Base-by-base conservation (phyloP, 768 basidiomycete genomes). In the Leccinum sublutescens region DNA sequence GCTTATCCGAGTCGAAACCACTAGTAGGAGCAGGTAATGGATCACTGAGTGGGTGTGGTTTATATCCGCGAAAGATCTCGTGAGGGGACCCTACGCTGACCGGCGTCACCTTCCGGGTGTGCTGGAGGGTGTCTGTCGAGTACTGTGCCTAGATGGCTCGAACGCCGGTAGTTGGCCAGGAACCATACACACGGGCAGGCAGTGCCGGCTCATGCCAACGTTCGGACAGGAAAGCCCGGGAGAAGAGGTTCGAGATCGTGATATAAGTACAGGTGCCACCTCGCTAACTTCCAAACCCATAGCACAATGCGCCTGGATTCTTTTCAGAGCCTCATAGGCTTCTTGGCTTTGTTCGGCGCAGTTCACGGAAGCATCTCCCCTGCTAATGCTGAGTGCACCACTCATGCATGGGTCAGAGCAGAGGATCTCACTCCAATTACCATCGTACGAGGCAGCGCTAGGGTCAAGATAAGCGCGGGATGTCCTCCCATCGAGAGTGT, bases 391-490 rank as follows among this genome's bases (percentile, higher is more conserved):
- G 49, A 54, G 19, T 66, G 65, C 40, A 61, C 21, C 8, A 17
- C n/a, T 43, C 45, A 29, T 2, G 65, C 59, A n/a, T 66, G 59
- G 65, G 65, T 67, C n/a, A 64, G 62, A 55, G 65, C 62, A 25
- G 62, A 66, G 4, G 65, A 67, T 38, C 65, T 66, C 45, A 29
- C 36, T 29, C 66, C 66, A 3, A 52, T 43, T 2, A 21, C 56
- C 8, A 52, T 67, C 21, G 14, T 67, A 15, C 51, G 34, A 2
- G 66, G 66, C 2, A 62, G 59, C n/a, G 50, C 56, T 2, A 58
- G 65, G 38, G 48, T 67, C 25, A 64, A 61, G 53, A 55, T 66
- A 59, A 64, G 59, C 21, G 53, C 59, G 0, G 65, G 5, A 38
- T 64, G 59, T 33, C 65, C 65, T 23, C 27, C 31, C 7, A 1